Evolutionary conservation across 441 rosid species (phyloP), one percentile per base, ranked within the genome.

Genomic region (Pelargonium hybrid): DNA sequence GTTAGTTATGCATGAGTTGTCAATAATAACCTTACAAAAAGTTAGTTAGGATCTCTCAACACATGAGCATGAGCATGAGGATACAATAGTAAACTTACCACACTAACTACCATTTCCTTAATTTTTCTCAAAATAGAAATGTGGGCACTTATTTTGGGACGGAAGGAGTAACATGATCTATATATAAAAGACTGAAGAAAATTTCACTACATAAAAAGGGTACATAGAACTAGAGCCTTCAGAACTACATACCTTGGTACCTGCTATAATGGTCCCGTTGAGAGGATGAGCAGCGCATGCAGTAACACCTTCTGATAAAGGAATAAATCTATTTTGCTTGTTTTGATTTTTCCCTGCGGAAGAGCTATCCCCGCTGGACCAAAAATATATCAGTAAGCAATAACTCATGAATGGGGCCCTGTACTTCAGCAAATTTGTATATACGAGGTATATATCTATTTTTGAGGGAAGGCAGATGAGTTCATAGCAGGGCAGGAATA

Each of bases 211-310:
- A 66, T 21, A 61, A 26, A 43, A 0, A 62, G 64, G 7, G 48
- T 26, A 43, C 48, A 54, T 63, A 21, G 56, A 62, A 54, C 5
- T 34, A 39, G 43, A 61, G 63, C 13, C 41, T 20, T 9, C 34
- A 70, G 73, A 73, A 69, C 17, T 71, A 71, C 75, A 72, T 69
- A 93, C 96, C 97, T 88, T 85, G n/a, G 98, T 88, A 79, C 98
- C 98, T 48, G 91, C 96, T 71, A 94, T 50, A 70, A 94, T 83
- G 75, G 87, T 79, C 45, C 85, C 87, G 69, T 85, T 85, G 71
- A 84, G 79, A 31, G 96, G 98, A 87, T 91, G 96, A 18, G 87
- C 65, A 37, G 90, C 85, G 66, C 95, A 88, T 1, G 83, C 83
- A 20, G 90, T 88, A 73, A 90, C 88, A 74, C 80, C 77, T 81